Evolutionary conservation across 1,284 basidiomycete species (phyloP), one percentile per base, ranked within the genome.

Genomic region (Ustilago xerochloae): DNA sequence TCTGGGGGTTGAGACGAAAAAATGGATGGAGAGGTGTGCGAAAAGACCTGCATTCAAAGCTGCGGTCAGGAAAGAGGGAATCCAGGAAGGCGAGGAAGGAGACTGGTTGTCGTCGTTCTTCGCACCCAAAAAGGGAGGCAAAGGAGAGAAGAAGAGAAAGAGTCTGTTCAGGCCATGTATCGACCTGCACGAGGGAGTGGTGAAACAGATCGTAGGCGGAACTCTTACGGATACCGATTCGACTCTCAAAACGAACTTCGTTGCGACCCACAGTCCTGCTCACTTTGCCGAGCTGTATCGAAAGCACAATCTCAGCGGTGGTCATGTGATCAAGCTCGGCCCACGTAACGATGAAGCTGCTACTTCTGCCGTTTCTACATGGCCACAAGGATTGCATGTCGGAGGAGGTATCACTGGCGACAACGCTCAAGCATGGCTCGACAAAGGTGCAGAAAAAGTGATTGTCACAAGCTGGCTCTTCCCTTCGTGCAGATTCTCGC

Each of bases 141-240:
- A n/a, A n/a, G n/a, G 47, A n/a, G n/a, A 30, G 28, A 52, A 15
- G n/a, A 35, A n/a, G 45, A 57, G 70, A 6, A 69, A 57, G 30
- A 82, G 81, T 58, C 47, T 88, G 50, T 99, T 99, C 86, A 89
- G 92, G 58, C 97, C 97, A 12, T 99, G 97, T 85, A 98, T 99
- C 80, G 97, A 99, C 85, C 88, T 99, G 26, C 97, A 99, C 86
- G 64, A 78, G 39, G 82, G 82, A 13, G 70, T 79, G 1, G 97
- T 99, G 60, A 99, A 99, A 86, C 97, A 99, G 86, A 99, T 99
- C 65, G 94, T 99, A 10, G 97, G 97, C 28, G 94, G 94, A 2
- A 96, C 94, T 1, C 88, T 99, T 30, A 77, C 86, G 18, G 85
- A 89, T 53, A 57, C 58, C 4, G 75, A 75, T 29, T 63, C 55